phyloP scores from a whole-genome alignment of 2,329 filamentous ascomycete species.

The Xylariales sp. region DNA sequence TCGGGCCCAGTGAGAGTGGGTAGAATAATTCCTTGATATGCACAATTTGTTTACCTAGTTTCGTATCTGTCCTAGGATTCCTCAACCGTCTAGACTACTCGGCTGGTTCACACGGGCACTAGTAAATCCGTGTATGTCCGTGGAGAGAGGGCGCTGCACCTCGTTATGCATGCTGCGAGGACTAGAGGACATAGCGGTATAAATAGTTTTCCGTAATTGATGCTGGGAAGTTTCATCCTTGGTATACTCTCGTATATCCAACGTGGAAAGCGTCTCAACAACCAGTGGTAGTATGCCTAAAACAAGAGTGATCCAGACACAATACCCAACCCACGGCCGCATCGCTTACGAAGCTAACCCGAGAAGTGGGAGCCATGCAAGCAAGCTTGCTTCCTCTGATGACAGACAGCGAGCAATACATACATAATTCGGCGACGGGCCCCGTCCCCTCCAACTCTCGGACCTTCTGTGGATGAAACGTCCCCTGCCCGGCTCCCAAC shows the following conservation, averaged over 20 bases:
- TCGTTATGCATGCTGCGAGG: background rate
- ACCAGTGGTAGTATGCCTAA: no score
- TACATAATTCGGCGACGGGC: background rate
- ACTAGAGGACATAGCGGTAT: background rate
- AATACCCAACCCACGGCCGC: background rate
- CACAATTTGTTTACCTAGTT: no score
- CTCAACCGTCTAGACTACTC: no score
- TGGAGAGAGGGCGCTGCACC: background rate
- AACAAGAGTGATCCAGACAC: background rate
- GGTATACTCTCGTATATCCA: background rate
- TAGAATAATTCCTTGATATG: no score
- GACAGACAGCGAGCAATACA: background rate
- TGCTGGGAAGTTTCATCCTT: background rate
- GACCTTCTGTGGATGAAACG: conserved; percentile 10
- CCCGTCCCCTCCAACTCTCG: conserved; percentile 4
- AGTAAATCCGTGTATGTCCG: background rate
- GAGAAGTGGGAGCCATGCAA: background rate
- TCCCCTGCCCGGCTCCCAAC: background rate
- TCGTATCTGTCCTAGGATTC: no score
- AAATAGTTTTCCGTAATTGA: background rate
- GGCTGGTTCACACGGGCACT: background rate
- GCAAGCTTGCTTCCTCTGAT: background rate
- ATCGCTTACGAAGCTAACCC: background rate
- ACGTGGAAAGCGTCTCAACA: background rate
- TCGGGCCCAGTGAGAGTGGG: no score